These are phyloP conservation scores for Pyrenula aspistea DNA, from an alignment of 495 filamentous ascomycete species.

Conservation along the genomic window DNA sequence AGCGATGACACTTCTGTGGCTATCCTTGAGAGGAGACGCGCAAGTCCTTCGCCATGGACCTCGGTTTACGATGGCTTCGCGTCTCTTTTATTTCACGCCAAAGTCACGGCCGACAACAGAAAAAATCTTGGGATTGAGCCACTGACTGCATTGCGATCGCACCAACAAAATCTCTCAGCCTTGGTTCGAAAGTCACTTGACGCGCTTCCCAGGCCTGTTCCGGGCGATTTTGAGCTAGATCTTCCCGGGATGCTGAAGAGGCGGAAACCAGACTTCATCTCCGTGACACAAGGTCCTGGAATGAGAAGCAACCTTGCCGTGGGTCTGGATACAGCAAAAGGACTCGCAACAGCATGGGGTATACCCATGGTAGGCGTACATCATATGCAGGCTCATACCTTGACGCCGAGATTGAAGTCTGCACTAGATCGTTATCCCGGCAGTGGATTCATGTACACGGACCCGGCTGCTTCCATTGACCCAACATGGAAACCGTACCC, in stretches of 20 bases:
- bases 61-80: constrained; percentile 18
- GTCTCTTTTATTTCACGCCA: constrained; percentile 65
- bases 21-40: constrained; percentile 49
- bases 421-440: constrained; percentile 31
- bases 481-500: background rate
- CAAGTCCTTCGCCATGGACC: background rate
- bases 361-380: constrained; percentile 75
- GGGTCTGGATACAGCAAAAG: constrained; percentile 80
- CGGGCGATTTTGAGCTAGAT: constrained; percentile 4
- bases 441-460: background rate
- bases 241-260: constrained; percentile 15
- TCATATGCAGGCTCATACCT: constrained; percentile 93
- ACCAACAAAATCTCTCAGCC: constrained; percentile 52
- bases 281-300: constrained; percentile 80
- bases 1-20: constrained; percentile 93
- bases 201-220: constrained; percentile 27
- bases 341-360: constrained; percentile 70
- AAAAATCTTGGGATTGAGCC: constrained; percentile 69
- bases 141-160: constrained; percentile 55
- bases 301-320: constrained; percentile 64
- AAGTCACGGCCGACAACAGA: constrained; percentile 65
- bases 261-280: constrained; percentile 63
- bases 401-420: constrained; percentile 72
- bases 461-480: background rate
- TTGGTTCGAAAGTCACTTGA: constrained; percentile 54